Base-by-base conservation (phyloP, 2,329 filamentous ascomycete genomes). In the Calonectria henricotiae region DNA sequence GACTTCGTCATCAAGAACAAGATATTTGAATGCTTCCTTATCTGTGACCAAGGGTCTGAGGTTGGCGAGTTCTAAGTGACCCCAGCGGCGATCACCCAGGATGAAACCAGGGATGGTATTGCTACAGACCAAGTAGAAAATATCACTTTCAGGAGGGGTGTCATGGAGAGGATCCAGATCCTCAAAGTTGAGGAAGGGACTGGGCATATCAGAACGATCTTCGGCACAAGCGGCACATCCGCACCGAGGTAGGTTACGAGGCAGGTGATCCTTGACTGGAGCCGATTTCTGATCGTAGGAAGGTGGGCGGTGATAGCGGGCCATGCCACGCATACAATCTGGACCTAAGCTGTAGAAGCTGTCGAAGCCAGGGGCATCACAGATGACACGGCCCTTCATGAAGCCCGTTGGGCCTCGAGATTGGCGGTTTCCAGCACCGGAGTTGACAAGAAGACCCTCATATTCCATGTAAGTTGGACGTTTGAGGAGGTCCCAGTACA, bases 21-120 rank as follows among this genome's bases (percentile, higher is more conserved):
- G 83, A 67, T 85, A 84, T 75, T 85, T 85, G 83, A 87, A 87
- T 3, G 86, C 85, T 44, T 87, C 84, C 63, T 79, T 83, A 75
- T 87, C 85, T 1, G 83, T 82, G 62, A 80, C 77, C 64, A 87
- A 78, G 7, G 83, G 82, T 58, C 77, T 75, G 67, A 87, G 79
- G 55, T 79, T 75, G 41, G 82, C 81, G 15, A 86, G 71, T 62
- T 81, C 78, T 15, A 87, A 77, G 68, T 84, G 79, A 23, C 83
- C 84, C 86, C 86, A 87, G 17, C 81, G 81, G 2, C 85, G 80
- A 63, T 85, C 82, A 12, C 81, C 79, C 5, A 87, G 80, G 66
- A 87, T 79, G 73, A 87, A 87, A 0, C 83, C 86, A 0, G 85
- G 82, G 51, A 87, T 83, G n/a, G 82, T 79, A 54, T 85, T 85